phyloP scores from a whole-genome alignment of 2,329 filamentous ascomycete genomes.

The Plenodomus lindquistii region DNA sequence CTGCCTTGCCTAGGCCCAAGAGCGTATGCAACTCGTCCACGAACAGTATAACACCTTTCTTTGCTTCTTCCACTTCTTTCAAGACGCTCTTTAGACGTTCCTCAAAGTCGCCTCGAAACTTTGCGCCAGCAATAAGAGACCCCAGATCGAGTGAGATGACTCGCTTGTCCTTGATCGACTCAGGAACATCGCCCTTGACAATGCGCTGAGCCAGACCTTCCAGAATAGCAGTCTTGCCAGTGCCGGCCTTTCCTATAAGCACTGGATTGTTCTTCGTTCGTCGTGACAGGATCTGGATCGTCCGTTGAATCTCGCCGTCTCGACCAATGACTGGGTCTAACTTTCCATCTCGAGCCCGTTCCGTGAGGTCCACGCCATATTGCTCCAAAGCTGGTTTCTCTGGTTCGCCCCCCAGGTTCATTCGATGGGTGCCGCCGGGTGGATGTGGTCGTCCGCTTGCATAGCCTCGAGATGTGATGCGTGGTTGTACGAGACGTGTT shows the following conservation, averaged over 20 bases:
- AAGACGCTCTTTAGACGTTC: constrained; percentile 89
- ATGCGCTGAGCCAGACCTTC: constrained; percentile 91
- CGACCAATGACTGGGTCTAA: constrained; percentile 94
- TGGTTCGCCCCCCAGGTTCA: constrained; percentile 77
- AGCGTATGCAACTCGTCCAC: constrained; percentile 93
- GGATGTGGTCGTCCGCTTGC: constrained; percentile 71
- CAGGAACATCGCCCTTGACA: constrained; percentile 88
- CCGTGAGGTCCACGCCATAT: constrained; percentile 89
- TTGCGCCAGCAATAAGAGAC: constrained; percentile 91
- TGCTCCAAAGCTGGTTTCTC: constrained; percentile 89
- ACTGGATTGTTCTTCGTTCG: constrained; percentile 96
- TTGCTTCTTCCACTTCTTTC: constrained; percentile 85
- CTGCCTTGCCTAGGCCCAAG: constrained; percentile 88
- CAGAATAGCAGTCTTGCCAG: constrained; percentile 90
- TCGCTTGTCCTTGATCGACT: constrained; percentile 92
- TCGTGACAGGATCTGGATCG: constrained; percentile 89
- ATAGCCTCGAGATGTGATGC: constrained; percentile 57
- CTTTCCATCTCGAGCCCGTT: constrained; percentile 81
- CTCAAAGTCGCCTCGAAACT: constrained; percentile 95
- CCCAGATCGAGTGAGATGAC: constrained; percentile 89
- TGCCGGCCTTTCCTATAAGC: constrained; percentile 87
- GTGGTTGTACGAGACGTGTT: constrained; percentile 43
- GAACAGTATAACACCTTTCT: constrained; percentile 90
- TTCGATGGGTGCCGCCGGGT: constrained; percentile 88
- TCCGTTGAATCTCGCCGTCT: constrained; percentile 88